Evolutionary conservation across 1,139 yeast species (phyloP), one percentile per base, ranked within the genome.

Genomic region (Magnusiomyces sp.): DNA sequence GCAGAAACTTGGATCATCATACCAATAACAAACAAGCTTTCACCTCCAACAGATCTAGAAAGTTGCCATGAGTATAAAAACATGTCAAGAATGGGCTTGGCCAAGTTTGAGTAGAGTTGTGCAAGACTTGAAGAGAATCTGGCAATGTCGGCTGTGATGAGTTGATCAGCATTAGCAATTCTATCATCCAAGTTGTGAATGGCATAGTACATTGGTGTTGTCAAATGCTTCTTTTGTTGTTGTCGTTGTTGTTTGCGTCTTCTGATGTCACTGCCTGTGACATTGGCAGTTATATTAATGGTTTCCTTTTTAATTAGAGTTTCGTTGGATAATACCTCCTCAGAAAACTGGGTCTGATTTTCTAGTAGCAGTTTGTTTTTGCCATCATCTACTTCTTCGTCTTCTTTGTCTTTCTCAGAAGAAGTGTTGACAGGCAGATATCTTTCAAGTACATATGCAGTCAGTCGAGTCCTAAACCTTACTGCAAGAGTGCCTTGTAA

Each of bases 11-110:
- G 94, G 3, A 95, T 89, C 54, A 90, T 72, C 51, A 87, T 65
- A 1, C 96, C 96, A 42, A 90, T 73, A 2, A 86, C 77, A 50
- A 90, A 70, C 3, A 95, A 85, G 9, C 95, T 95, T 68, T 90
- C 97, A 9, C 80, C 79, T 31, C 90, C 92, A 47, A 92, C 86
- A 56, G 81, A 76, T 50, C 73, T 79, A 2, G 88, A 76, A 54
- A 90, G 73, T 65, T 87, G 90, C 67, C 83, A 80, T 0, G 95
- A 92, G 65, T 95, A 87, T 45, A 90, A 71, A 23, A 84, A 69
- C 60, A 90, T 75, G 66, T 89, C 97, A 52, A 90, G 71, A 5
- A 86, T 74, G 0, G 97, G 97, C 62, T 88, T 88, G 55, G 92
- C 74, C 39, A 90, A 67, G 64, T 90, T 95, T n/a, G 94, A 86